A percentile compares a stretch with the other conserved stretches of the same genome.
These are phyloP conservation scores for Claviceps pazoutovae DNA, from an alignment of 2,329 filamentous ascomycete species.

Conservation along the genomic window DNA sequence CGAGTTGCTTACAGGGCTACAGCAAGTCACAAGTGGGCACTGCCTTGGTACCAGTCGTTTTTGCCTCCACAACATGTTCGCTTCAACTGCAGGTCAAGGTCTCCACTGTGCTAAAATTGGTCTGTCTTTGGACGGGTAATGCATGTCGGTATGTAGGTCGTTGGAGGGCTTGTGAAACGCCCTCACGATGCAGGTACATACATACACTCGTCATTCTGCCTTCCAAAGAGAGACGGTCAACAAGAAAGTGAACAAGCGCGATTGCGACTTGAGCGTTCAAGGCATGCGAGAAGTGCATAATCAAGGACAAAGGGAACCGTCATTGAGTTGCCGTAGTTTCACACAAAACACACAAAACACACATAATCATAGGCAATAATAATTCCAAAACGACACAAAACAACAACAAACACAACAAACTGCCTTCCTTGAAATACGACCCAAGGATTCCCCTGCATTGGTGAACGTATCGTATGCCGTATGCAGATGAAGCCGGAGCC, in stretches of 20 bases:
- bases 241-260: background rate
- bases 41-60: no score
- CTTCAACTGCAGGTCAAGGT: no score
- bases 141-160: background rate
- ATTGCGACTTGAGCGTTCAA: background rate
- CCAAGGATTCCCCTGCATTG: background rate
- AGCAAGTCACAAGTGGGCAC: no score
- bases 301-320: background rate
- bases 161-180: background rate
- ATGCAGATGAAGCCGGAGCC: background rate
- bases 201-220: no score
- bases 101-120: no score
- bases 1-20: no score
- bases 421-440: background rate
- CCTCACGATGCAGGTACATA: background rate
- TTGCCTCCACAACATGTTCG: no score
- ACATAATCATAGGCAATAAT: no score
- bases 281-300: background rate
- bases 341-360: no score
- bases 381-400: background rate
- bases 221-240: background rate
- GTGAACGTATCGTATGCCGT: background rate
- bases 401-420: background rate
- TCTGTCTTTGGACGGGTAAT: background rate
- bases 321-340: background rate